Base-by-base conservation (phyloP, 306 rosid genomes). In the Fagus crenata region DNA sequence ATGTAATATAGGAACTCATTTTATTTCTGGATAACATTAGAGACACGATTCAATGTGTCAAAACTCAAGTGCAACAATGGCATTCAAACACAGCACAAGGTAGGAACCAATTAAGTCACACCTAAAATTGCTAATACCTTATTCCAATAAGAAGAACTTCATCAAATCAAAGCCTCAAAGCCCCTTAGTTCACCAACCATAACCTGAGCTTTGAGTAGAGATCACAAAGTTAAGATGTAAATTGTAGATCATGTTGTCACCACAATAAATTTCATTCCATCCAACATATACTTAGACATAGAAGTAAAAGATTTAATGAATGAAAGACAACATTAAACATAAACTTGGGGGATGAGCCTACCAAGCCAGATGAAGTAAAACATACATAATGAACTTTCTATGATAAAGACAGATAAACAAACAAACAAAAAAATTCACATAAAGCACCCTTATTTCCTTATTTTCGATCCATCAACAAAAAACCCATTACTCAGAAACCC, bases 1-100 rank as follows among this genome's bases (percentile, higher is more conserved):
- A 53, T 73, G 63, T 68, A 53, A 15, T 42, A 79, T 46, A 55
- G 55, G 73, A 43, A 53, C 49, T 84, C 98, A 93, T 88, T 72
- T 76, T 49, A 37, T 41, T 53, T 58, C 84, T 81, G 75, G 18
- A 28, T 69, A 75, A 75, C 67, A 55, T 69, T 8, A 6, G 41
- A 67, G 39, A 35, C 9, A 71, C 53, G 32, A 75, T 54, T 17
- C 32, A 53, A 75, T 53, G 81, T 56, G 49, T 32, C 78, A 53
- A 73, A 36, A 60, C 46, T 33, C 61, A 65, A 61, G 69, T 59
- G 77, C 46, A 49, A 77, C 51, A 54, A 71, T 54, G 81, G 61
- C 67, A 67, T 70, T 65, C 78, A 73, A 70, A 33, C 46, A 51
- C 63, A 72, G 51, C 75, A 75, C 40, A 78, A 59, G 59, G 81